Evolutionary conservation across 352 stramenopile species (phyloP).

Genomic region (Phytophthora podocarpi): DNA sequence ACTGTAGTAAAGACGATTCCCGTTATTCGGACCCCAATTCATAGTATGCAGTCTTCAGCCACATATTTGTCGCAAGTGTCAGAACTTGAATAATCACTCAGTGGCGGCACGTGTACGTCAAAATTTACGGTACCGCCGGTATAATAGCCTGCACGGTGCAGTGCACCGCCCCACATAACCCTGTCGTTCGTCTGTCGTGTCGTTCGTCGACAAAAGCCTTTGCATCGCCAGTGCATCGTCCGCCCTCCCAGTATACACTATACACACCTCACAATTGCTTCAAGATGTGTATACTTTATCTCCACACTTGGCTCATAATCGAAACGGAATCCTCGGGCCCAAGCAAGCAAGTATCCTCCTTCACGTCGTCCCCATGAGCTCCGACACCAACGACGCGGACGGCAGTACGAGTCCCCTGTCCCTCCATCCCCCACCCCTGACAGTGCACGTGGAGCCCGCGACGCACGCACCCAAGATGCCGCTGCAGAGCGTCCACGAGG

Average conservation of each 20-base stretch:
- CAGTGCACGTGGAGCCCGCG: slow-evolving; percentile 1
- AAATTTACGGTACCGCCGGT: too few species aligned
- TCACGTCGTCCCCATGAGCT: slow-evolving; percentile 14
- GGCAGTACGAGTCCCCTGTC: slow-evolving; percentile 9
- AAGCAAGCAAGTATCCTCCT: slow-evolving; percentile 4
- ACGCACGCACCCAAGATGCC: slow-evolving; percentile 19
- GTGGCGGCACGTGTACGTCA: too few species aligned
- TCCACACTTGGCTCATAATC: slow-evolving; percentile 14
- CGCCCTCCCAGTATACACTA: not conserved
- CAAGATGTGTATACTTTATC: not conserved
- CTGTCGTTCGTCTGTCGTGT: too few species aligned
- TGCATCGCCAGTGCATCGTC: too few species aligned
- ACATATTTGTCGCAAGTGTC: too few species aligned
- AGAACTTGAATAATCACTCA: too few species aligned
- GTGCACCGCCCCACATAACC: too few species aligned
- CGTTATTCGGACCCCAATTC: too few species aligned
- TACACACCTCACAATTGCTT: not conserved
- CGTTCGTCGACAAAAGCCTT: too few species aligned
- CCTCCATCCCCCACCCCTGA: slow-evolving; percentile 7
- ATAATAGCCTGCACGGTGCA: too few species aligned
- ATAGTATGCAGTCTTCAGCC: too few species aligned
- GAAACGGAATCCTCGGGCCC: slow-evolving; percentile 13
- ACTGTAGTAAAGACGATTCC: too few species aligned
- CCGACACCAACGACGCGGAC: slow-evolving; percentile 3
- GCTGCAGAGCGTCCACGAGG: slow-evolving; percentile 41